Evolutionary conservation across 1,139 yeast genomes (phyloP).

Genomic region (Geotrichum macrosporum): DNA sequence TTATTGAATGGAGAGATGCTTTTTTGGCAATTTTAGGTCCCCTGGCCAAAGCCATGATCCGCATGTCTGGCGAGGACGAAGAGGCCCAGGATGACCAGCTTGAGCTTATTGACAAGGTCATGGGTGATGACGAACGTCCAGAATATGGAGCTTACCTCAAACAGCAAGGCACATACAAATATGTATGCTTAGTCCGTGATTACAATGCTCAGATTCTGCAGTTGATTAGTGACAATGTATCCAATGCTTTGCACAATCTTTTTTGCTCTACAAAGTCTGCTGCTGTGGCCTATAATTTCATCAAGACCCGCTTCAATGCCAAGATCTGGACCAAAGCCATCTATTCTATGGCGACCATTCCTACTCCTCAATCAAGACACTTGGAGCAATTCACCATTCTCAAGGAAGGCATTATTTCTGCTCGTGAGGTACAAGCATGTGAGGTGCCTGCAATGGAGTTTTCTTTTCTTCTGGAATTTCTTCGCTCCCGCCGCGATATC

Average conservation of each 20-base stretch:
- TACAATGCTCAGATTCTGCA: conserved; percentile 14
- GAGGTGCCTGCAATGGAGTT: conserved; percentile 19
- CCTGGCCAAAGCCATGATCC: conserved; percentile 15
- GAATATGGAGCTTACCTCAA: conserved; percentile 11
- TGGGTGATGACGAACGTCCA: conserved; percentile 15
- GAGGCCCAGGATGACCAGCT: conserved; percentile 18
- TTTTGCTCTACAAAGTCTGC: conserved; percentile 15
- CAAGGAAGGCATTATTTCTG: conserved; percentile 11
- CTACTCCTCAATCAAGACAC: conserved; percentile 14
- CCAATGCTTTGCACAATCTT: conserved; percentile 11
- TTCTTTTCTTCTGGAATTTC: conserved; percentile 13
- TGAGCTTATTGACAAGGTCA: conserved; percentile 14
- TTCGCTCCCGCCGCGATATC: conserved; percentile 16
- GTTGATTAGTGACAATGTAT: conserved; percentile 14
- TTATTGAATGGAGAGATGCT: conserved; percentile 14
- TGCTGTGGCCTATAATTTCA: conserved; percentile 14
- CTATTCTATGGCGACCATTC: conserved; percentile 16
- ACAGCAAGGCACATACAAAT: conserved; percentile 15
- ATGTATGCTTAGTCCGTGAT: conserved; percentile 14
- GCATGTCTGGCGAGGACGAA: conserved; percentile 17
- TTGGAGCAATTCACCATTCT: conserved; percentile 17
- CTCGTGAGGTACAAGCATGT: conserved; percentile 14
- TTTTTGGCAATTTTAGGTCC: conserved; percentile 13
- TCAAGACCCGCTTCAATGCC: conserved; percentile 15
- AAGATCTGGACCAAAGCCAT: conserved; percentile 17